Evolutionary conservation across 495 filamentous ascomycete genomes (phyloP), one percentile per base, ranked within the genome.

Genomic region (Endocarpon pusillum): DNA sequence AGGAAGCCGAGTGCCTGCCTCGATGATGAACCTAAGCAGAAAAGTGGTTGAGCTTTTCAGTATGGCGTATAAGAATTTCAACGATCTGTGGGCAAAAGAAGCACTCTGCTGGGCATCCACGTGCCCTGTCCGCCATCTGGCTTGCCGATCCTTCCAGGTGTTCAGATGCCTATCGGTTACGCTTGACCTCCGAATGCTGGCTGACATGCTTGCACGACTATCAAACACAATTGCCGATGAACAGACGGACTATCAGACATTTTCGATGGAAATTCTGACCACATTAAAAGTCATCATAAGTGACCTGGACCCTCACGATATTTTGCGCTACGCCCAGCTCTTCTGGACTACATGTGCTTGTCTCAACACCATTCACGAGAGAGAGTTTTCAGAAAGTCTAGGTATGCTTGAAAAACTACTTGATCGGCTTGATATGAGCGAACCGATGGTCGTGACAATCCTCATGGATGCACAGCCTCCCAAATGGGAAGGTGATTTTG

Each of bases 311-410:
- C 65, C 76, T 2, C 61, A 73, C 15, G 79, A 89, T 52, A 64
- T 99, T 10, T 42, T 93, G 26, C 73, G 77, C 22, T 94, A 87
- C 41, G 86, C 89, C 4, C 85, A 94, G 44, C 58, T 96, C 1
- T 99, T 96, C 57, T 99, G 89, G 89, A 87, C 87, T 1, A 91
- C 81, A 2, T 93, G 85, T 46, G 87, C 89, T 19, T 96, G 89
- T 48, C 59, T 96, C 24, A 82, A 94, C 48, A 94, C 89, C 1
- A 85, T 94, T 40, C 85, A 94, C 39, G 89, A 96, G 53, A 72
- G 74, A 9, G 89, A 99, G 49, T 99, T 93, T 45, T 67, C 87
- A 36, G 86, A 94, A 45, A 84, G 79, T 28, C 59, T 92, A 12
- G 73, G 77, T 22, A 94, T 96, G 77, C 64, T 99, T n/a, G 78